Base-by-base conservation (phyloP, 768 basidiomycete species). In the Hirschioporus abietinus region DNA sequence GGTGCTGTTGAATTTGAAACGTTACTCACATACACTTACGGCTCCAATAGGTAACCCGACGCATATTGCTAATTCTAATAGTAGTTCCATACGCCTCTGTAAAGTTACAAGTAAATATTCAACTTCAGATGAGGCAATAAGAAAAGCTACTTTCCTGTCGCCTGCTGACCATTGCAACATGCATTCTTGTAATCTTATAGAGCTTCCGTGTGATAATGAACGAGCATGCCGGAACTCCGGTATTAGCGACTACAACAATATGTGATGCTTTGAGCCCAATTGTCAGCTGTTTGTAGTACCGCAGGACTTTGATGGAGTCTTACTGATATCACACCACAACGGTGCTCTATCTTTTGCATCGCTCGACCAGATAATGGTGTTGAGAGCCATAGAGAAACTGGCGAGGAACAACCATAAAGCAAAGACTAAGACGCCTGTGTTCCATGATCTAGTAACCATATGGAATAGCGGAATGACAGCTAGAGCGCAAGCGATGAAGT, bases 291-390 rank as follows among this genome's bases (percentile, higher is more conserved):
- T n/a, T n/a, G 24, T 61, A 23, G 3, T n/a, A n/a, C n/a, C n/a
- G n/a, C n/a, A n/a, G n/a, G n/a, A 15, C 4, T 25, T 1, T 8
- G 20, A 1, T 30, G 60, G 30, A 30, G 30, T 24, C 83, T 68
- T 64, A 86, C 86, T 77, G 60, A 87, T 83, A 71, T 87, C 86
- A 71, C 86, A 86, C 82, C 83, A 88, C 7, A 78, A 75, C 0
- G 83, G 83, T 0, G 74, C 68, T 25, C 66, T 65, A 67, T 81
- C 73, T 0, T 67, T 67, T 25, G 70, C 64, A 25, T 73, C 77
- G 15, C 73, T 68, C 35, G 70, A 70, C 81, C 81, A 84, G 24
- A 78, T 68, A 63, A 75, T 76, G 70, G 70, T 78, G 69, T 81
- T 79, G 52, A 77, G 70, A 57, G 78, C 69, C n/a, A n/a, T 68